phyloP scores from a whole-genome alignment of 192 early-diverging fungal genomes.

The Coemansia sp. region DNA sequence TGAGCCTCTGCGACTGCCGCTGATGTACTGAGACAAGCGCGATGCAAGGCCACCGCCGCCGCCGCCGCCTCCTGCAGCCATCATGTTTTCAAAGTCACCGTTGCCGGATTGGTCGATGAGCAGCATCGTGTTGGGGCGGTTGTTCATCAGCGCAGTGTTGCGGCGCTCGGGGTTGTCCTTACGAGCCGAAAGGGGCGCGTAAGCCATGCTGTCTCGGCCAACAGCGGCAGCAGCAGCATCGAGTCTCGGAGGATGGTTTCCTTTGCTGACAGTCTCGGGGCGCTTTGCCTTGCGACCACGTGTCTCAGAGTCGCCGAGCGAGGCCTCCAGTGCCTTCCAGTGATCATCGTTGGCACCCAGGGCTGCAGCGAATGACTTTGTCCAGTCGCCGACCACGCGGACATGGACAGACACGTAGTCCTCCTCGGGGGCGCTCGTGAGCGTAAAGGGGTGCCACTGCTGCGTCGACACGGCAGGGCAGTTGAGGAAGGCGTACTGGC shows the following conservation, averaged over 20 bases:
- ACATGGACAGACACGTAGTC: conserved; percentile 74
- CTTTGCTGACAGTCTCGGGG: neutral
- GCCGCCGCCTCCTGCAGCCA: conserved; percentile 8
- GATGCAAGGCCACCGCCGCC: conserved; percentile 24
- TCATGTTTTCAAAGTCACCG: conserved; percentile 4
- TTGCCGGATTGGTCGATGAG: conserved; percentile 41
- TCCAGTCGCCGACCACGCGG: conserved; percentile 76
- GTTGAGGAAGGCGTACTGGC: conserved; percentile 77
- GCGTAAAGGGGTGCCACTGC: conserved; percentile 84
- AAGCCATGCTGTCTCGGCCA: conserved; percentile 39
- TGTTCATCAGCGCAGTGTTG: conserved; percentile 20
- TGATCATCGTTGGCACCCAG: conserved; percentile 64
- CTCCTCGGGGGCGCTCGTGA: conserved; percentile 79
- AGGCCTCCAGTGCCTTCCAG: conserved; percentile 52
- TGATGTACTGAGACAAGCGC: conserved; percentile 46
- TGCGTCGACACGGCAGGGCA: conserved; percentile 69
- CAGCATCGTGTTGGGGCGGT: conserved; percentile 40
- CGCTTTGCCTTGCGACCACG: neutral
- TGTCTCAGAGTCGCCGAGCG: conserved; percentile 15
- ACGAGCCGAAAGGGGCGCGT: conserved; percentile 25
- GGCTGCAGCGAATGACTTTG: conserved; percentile 62
- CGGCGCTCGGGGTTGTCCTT: conserved; percentile 3
- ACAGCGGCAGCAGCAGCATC: conserved; percentile 1
- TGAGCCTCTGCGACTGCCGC: conserved; percentile 6
- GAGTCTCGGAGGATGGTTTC: neutral